Percentiles rank a stretch among this genome's conserved stretches.
Conservation (phyloP, 2,329 filamentous ascomycete genomes). For the Colletotrichum navitas region DNA sequence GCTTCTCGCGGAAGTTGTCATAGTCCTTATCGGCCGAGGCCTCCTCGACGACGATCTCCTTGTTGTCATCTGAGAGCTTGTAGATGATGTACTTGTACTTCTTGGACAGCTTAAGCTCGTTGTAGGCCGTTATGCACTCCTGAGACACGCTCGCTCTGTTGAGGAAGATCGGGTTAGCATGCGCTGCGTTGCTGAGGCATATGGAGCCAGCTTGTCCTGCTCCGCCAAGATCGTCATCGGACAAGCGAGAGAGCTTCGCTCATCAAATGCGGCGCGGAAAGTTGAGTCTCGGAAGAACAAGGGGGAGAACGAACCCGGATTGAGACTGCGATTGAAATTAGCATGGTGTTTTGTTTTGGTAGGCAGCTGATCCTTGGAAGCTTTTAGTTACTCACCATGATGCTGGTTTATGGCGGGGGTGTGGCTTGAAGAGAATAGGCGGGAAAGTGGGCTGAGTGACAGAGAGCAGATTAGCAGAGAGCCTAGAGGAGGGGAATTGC, state of each 20-base stretch:
- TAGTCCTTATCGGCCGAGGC: constrained; percentile 76
- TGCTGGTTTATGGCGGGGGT: constrained; percentile 49
- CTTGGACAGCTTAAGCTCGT: constrained; percentile 86
- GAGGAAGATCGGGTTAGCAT: constrained; percentile 30
- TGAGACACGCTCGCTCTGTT: constrained; percentile 77
- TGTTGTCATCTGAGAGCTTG: constrained; percentile 88
- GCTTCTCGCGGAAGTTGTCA: constrained; percentile 80
- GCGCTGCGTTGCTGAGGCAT: constrained; percentile 24
- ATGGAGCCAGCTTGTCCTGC: constrained; percentile 41
- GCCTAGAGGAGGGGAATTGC: constrained; percentile 11
- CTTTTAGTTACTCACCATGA: constrained; percentile 54
- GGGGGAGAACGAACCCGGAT: constrained; percentile 70
- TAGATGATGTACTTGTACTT: constrained; percentile 89
- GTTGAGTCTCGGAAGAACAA: constrained; percentile 40
- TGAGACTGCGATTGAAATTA: constrained; percentile 65
- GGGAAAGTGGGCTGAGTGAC: constrained; percentile 43
- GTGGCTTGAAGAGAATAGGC: constrained; percentile 39
- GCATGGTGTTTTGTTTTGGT: constrained; percentile 19
- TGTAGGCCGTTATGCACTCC: constrained; percentile 80
- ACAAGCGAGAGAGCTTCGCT: constrained; percentile 30
- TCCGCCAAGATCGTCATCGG: constrained; percentile 38
- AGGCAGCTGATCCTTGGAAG: constrained; percentile 38
- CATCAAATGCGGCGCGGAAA: constrained; percentile 30
- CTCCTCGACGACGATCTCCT: constrained; percentile 85
- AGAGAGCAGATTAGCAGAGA: constrained; percentile 38